Percentiles rank a stretch among this genome's conserved stretches.
phyloP scores from a whole-genome alignment of 805 yeast species.

The Hanseniaspora valbyensis region DNA sequence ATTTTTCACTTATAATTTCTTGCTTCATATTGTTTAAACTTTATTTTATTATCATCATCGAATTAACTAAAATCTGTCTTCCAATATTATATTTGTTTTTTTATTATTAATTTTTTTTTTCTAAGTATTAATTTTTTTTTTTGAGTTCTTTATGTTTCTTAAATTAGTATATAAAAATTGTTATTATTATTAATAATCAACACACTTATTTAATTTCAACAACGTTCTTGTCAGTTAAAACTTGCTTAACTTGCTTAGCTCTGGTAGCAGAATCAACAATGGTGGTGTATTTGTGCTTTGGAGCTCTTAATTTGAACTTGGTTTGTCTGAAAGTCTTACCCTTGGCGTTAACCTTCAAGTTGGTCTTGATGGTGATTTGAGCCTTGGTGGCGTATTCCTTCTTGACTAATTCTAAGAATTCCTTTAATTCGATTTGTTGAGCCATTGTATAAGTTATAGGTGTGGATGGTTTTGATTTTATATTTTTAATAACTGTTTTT shows the following conservation, averaged over 20 bases:
- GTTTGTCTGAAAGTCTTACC: constrained; percentile 85
- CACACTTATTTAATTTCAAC: constrained; percentile 43
- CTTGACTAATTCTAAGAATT: constrained; percentile 92
- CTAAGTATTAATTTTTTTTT: not conserved
- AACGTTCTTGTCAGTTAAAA: constrained; percentile 73
- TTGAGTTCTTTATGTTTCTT: not conserved
- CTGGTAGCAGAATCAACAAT: constrained; percentile 89
- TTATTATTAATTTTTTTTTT: too few species aligned
- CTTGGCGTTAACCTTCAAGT: constrained; percentile 66
- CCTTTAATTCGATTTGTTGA: constrained; percentile 87
- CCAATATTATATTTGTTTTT: too few species aligned
- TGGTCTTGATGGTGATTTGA: constrained; percentile 88
- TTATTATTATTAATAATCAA: not conserved
- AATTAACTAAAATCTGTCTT: too few species aligned
- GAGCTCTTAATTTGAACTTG: constrained; percentile 98
- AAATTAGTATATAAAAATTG: constrained; percentile 11
- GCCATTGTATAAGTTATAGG: constrained; percentile 26
- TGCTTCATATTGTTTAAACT: too few species aligned
- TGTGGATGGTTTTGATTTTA: constrained; percentile 6
- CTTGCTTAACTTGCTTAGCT: constrained; percentile 95
- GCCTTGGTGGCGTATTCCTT: constrained; percentile 72
- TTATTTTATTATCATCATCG: too few species aligned
- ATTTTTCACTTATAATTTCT: too few species aligned
- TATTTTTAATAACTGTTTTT: not conserved
- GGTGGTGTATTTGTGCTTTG: constrained; percentile 88